These are phyloP conservation scores for Aspergillus sp. DNA, from an alignment of 2,329 filamentous ascomycete species.

Conservation along the genomic window DNA sequence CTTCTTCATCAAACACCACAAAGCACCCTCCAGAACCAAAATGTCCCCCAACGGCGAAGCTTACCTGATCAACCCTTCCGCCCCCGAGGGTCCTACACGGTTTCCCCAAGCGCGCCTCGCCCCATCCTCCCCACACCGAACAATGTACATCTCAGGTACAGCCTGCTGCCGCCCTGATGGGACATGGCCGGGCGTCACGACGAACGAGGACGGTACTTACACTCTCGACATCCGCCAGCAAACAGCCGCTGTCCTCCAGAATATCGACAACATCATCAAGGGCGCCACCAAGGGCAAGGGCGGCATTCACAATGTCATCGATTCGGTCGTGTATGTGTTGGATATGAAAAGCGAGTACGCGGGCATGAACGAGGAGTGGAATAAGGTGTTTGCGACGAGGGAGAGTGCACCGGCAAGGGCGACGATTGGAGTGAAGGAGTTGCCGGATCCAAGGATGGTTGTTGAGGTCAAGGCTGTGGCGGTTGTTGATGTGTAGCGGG, in stretches of 20 bases:
- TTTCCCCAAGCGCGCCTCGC: constrained; percentile 46
- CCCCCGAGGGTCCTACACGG: constrained; percentile 29
- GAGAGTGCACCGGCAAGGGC: constrained; percentile 37
- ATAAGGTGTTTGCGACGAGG: constrained; percentile 47
- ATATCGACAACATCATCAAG: constrained; percentile 46
- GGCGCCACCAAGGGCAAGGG: constrained; percentile 43
- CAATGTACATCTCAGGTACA: constrained; percentile 48
- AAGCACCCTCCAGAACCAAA: background rate
- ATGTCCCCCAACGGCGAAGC: constrained; percentile 42
- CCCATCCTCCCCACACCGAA: constrained; percentile 36
- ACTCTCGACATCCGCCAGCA: constrained; percentile 43
- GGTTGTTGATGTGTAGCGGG: too few relatives aligned
- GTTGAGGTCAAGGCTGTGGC: too few relatives aligned
- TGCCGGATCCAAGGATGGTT: too few relatives aligned
- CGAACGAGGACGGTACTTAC: constrained; percentile 42
- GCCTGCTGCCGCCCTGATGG: constrained; percentile 42
- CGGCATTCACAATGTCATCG: constrained; percentile 44
- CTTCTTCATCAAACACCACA: too few relatives aligned
- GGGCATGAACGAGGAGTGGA: constrained; percentile 55
- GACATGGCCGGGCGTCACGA: constrained; percentile 40
- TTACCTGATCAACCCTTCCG: constrained; percentile 39
- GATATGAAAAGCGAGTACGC: constrained; percentile 50
- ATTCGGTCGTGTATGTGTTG: constrained; percentile 47
- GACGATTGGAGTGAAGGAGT: too few relatives aligned
- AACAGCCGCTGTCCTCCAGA: constrained; percentile 45